Conservation (phyloP, 441 rosid species). For the Aleurites moluccanus region DNA sequence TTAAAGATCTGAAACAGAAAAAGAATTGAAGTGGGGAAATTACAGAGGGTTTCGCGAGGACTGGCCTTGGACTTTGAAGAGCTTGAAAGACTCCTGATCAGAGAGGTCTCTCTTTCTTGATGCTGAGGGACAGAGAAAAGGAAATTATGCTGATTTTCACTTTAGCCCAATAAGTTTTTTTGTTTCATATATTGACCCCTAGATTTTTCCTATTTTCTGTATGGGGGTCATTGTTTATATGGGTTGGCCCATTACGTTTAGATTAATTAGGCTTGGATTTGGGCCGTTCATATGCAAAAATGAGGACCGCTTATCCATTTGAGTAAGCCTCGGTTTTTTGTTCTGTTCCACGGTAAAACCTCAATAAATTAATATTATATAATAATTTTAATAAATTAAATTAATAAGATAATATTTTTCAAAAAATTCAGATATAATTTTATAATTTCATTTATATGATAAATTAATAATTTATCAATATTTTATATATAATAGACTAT, state of each 20-base stretch:
- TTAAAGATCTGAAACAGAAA: slow-evolving; percentile 8
- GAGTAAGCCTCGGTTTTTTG: too few relatives aligned
- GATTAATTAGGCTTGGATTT: neutral
- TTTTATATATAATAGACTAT: too few relatives aligned
- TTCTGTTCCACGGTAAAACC: too few relatives aligned
- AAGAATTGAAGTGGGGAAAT: neutral
- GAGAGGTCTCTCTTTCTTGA: slow-evolving; percentile 16
- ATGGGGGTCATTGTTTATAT: neutral
- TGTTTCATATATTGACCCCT: neutral
- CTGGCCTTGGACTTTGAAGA: slow-evolving; percentile 38
- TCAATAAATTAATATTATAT: too few relatives aligned
- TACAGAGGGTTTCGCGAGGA: slow-evolving; percentile 17
- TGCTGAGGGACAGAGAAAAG: slow-evolving; percentile 12
- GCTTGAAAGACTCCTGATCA: slow-evolving; percentile 21
- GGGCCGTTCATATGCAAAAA: too few relatives aligned
- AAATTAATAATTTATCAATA: too few relatives aligned
- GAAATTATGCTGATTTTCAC: slow-evolving; percentile 1
- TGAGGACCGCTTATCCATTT: too few relatives aligned
- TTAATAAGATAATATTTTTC: too few relatives aligned
- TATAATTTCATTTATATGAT: too few relatives aligned
- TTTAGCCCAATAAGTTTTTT: slow-evolving; percentile 10
- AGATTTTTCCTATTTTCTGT: neutral
- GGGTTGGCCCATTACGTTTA: neutral
- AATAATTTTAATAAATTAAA: too few relatives aligned
- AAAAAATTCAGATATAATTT: too few relatives aligned